Percentiles rank a stretch among this genome's conserved stretches.
Conservation (phyloP, 75 land plant species). For the Larix kaempferi region DNA sequence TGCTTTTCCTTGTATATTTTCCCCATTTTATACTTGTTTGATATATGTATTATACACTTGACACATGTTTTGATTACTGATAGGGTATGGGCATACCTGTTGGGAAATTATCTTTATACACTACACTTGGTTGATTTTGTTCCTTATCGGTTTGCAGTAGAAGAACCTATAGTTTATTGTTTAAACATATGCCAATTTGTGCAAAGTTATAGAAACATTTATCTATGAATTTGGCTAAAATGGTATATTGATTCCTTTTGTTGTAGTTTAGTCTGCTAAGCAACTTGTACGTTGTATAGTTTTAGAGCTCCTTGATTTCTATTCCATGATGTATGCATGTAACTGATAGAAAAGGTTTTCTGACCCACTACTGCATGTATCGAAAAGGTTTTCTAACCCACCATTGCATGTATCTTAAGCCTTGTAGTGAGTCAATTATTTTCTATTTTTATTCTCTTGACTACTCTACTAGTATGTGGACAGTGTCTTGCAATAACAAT, state of each 20-base stretch:
- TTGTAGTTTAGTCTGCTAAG: no score
- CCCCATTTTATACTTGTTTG: neutral
- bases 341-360: neutral
- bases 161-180: neutral
- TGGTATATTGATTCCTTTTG: neutral
- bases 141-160: slow-evolving; percentile 68
- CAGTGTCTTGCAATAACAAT: slow-evolving; percentile 93
- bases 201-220: neutral
- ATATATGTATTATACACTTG: no score
- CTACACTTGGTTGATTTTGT: slow-evolving; percentile 86
- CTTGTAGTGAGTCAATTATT: slow-evolving; percentile 1
- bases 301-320: neutral
- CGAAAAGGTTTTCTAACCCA: no score
- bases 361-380: neutral
- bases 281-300: neutral
- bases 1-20: neutral
- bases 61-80: neutral
- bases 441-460: neutral
- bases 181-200: neutral
- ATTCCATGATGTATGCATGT: neutral
- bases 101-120: slow-evolving; percentile 82
- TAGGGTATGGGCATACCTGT: slow-evolving; percentile 97
- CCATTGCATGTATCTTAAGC: neutral
- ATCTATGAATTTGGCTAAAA: neutral
- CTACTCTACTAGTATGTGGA: neutral